Evolutionary conservation across 2,329 filamentous ascomycete species (phyloP).

Genomic region (Grosmannia clavigera): DNA sequence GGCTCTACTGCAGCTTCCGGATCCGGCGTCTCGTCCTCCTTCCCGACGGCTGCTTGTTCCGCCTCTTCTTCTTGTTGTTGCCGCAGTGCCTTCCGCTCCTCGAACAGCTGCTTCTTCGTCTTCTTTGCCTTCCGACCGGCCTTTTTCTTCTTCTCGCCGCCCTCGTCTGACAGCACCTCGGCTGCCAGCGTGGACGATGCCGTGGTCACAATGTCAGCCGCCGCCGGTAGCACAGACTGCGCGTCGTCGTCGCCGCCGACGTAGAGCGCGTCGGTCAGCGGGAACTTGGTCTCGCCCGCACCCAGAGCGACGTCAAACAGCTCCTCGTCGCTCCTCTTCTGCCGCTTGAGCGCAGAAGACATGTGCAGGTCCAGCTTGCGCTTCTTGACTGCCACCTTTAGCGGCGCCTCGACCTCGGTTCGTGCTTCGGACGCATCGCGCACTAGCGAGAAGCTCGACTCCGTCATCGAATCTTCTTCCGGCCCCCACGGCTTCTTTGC

Average conservation of each 20-base stretch:
- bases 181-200: slow-evolving; percentile 41
- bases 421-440: background rate
- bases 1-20: slow-evolving; percentile 13
- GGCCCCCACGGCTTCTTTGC: slow-evolving; percentile 43
- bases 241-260: background rate
- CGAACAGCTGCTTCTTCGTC: slow-evolving; percentile 63
- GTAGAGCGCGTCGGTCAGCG: slow-evolving; percentile 34
- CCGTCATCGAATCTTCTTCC: slow-evolving; percentile 58
- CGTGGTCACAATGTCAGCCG: slow-evolving; percentile 30
- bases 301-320: slow-evolving; percentile 54
- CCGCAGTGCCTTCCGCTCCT: slow-evolving; percentile 50
- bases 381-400: slow-evolving; percentile 45
- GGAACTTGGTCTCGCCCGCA: slow-evolving; percentile 37
- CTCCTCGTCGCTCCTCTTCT: slow-evolving; percentile 69
- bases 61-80: slow-evolving; percentile 34
- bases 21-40: background rate
- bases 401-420: slow-evolving; percentile 15
- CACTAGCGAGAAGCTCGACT: slow-evolving; percentile 48
- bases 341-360: slow-evolving; percentile 61
- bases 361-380: slow-evolving; percentile 62
- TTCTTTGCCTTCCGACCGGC: slow-evolving; percentile 61
- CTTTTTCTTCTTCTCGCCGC: slow-evolving; percentile 35
- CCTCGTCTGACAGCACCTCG: slow-evolving; percentile 20
- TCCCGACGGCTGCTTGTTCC: slow-evolving; percentile 25
- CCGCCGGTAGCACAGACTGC: slow-evolving; percentile 23